phyloP scores from a whole-genome alignment of 2,329 filamentous ascomycete genomes.

The Apiospora kogelbergensis region DNA sequence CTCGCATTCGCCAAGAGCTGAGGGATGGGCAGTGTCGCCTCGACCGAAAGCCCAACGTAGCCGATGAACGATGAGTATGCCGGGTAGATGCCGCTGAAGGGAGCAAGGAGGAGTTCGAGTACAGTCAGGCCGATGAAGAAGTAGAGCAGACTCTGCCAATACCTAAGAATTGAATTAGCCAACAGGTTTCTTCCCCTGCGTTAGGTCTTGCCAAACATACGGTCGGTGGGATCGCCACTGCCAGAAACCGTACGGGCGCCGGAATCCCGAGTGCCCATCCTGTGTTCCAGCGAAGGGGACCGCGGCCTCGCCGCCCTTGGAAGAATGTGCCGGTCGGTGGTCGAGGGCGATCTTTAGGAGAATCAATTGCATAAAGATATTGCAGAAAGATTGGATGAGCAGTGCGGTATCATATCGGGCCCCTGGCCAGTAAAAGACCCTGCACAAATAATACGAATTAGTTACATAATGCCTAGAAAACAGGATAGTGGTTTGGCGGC shows the following conservation, averaged over 20 bases:
- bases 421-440: conserved; percentile 70
- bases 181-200: neutral
- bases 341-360: conserved; percentile 70
- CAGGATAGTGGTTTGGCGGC: neutral
- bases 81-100: conserved; percentile 56
- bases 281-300: conserved; percentile 58
- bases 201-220: conserved; percentile 38
- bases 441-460: conserved; percentile 28
- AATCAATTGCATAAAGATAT: conserved; percentile 62
- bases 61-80: conserved; percentile 69
- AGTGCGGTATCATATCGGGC: conserved; percentile 64
- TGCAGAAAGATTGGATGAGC: conserved; percentile 64
- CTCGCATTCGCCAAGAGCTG: conserved; percentile 73
- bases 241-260: conserved; percentile 77
- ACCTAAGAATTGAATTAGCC: conserved; percentile 42
- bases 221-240: conserved; percentile 74
- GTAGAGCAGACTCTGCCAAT: conserved; percentile 77
- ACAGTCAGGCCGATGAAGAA: conserved; percentile 60
- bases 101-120: conserved; percentile 66
- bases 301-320: conserved; percentile 60
- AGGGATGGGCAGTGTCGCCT: conserved; percentile 79
- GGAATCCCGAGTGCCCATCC: conserved; percentile 39
- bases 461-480: conserved; percentile 7
- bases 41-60: conserved; percentile 73
- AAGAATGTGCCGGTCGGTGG: conserved; percentile 59